phyloP scores from a whole-genome alignment of 768 basidiomycete species.

The Phanerochaete carnosa region DNA sequence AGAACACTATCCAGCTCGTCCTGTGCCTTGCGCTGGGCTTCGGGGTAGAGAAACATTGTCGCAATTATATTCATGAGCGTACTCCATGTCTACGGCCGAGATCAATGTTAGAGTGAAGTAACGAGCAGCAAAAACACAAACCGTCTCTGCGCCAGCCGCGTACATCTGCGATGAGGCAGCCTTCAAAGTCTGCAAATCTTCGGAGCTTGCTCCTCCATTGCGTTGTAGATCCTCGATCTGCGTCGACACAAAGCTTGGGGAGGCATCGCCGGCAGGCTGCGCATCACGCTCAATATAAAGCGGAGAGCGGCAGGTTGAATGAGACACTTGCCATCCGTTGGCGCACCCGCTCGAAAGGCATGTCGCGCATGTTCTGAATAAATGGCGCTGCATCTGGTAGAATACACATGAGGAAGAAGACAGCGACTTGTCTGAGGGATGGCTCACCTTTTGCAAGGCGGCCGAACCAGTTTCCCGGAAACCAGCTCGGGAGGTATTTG shows the following conservation, averaged over 20 bases:
- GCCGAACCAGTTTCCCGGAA: conserved; percentile 10
- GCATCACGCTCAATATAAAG: background rate
- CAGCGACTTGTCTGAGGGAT: background rate
- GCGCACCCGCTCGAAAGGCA: background rate
- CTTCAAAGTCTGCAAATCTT: background rate
- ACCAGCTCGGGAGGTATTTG: conserved; percentile 3
- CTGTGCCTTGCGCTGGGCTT: background rate
- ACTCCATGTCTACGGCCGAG: background rate
- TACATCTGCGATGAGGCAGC: background rate
- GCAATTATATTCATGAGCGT: background rate
- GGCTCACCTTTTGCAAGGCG: background rate
- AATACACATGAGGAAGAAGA: no score
- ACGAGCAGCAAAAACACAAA: background rate
- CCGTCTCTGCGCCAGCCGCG: background rate
- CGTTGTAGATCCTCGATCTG: background rate
- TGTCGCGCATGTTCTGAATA: conserved; percentile 4
- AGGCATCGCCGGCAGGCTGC: background rate
- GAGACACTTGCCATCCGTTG: conserved; percentile 1
- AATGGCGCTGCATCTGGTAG: background rate
- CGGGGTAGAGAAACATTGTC: background rate
- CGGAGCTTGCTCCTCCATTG: background rate
- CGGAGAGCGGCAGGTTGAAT: background rate
- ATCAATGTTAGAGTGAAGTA: background rate
- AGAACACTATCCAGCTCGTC: background rate
- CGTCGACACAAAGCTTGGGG: background rate